phyloP scores from a whole-genome alignment of 2,329 filamentous ascomycete genomes.

The Penicillium psychrosexuale region DNA sequence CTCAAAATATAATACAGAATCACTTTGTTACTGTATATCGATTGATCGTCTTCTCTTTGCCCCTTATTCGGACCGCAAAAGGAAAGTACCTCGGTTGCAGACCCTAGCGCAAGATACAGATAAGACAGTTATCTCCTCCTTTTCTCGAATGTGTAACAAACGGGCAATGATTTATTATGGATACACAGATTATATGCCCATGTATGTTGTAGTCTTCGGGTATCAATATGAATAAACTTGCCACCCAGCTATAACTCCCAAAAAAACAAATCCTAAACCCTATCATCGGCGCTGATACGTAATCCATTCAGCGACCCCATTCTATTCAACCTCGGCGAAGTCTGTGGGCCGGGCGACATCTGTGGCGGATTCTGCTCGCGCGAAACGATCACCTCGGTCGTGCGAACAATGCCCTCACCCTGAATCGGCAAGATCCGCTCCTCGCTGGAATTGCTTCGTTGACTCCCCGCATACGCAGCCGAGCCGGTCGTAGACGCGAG shows the following conservation, averaged over 20 bases:
- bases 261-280: background rate
- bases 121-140: background rate
- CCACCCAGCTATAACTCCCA: background rate
- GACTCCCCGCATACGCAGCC: background rate
- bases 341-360: background rate
- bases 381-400: slow-evolving; percentile 5
- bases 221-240: background rate
- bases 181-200: background rate
- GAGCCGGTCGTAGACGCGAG: background rate
- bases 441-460: slow-evolving; percentile 12
- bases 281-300: background rate
- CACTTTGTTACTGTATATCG: no score
- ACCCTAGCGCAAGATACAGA: background rate
- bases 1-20: no score
- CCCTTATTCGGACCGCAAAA: background rate
- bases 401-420: background rate
- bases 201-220: background rate
- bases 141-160: background rate
- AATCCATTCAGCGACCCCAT: background rate
- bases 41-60: no score
- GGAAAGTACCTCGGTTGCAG: background rate
- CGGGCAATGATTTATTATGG: background rate
- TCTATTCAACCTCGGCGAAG: background rate
- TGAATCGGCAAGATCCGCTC: slow-evolving; percentile 7
- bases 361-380: background rate